These are phyloP conservation scores for Lenwebbia sp. DNA, from an alignment of 345 rosid species.

Conservation along the genomic window DNA sequence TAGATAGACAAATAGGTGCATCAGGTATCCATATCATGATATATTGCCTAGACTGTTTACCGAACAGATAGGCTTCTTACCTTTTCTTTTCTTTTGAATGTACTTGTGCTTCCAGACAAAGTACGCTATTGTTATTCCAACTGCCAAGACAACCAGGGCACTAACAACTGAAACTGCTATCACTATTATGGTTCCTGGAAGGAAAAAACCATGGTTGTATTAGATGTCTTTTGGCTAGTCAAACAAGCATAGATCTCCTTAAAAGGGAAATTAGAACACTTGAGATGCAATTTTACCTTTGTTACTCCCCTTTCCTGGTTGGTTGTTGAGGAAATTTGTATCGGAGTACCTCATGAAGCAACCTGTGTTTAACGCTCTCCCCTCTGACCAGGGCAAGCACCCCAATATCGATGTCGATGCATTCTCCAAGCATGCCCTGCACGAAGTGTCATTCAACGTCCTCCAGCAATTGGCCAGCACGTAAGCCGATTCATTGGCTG, in stretches of 20 bases:
- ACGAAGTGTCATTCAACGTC: conserved; percentile 45
- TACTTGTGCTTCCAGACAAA: conserved; percentile 54
- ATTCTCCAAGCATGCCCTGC: conserved; percentile 56
- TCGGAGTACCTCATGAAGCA: conserved; percentile 88
- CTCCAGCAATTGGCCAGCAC: conserved; percentile 86
- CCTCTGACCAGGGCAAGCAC: conserved; percentile 88
- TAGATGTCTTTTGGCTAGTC: neutral
- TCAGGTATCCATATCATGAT: neutral
- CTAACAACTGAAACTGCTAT: conserved; percentile 65
- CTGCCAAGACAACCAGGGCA: conserved; percentile 44
- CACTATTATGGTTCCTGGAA: conserved; percentile 47
- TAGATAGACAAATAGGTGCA: conserved; percentile 2
- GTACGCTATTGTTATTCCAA: conserved; percentile 41
- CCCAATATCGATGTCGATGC: conserved; percentile 49
- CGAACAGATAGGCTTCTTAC: conserved; percentile 12
- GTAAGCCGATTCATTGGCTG: conserved; percentile 36
- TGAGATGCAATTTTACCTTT: conserved; percentile 30
- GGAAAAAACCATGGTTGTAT: neutral
- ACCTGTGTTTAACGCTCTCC: conserved; percentile 75
- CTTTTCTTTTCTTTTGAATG: conserved; percentile 64
- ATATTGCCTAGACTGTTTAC: neutral
- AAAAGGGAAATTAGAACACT: neutral
- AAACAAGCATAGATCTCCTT: neutral
- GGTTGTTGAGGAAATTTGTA: conserved; percentile 55
- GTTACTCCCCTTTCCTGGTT: conserved; percentile 31